Evolutionary conservation across 225 moss, liverwort and hornwort species (phyloP), one percentile per base, ranked within the genome.

Genomic region (Polytrichum formosum): DNA sequence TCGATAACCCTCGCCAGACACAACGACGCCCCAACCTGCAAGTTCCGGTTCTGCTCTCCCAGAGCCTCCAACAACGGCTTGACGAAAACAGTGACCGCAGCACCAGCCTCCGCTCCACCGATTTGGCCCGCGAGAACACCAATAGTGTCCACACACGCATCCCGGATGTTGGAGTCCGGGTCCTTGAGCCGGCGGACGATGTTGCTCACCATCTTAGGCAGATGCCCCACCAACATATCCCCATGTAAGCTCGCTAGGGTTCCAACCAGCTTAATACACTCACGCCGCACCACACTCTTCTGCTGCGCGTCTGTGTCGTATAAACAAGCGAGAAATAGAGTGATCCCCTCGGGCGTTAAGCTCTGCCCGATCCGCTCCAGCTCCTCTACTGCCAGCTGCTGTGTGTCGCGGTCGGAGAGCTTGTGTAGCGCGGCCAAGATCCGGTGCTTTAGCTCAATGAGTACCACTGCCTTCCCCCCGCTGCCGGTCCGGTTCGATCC

Each of bases 341-440:
- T 78, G 62, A 92, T 87, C 0, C 90, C 92, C 53, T 92, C 81
- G 0, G 78, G 72, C 18, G 92, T 88, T 65, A 98, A 65, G 66
- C 81, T 80, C 54, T 82, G 73, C 6, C 87, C 92, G 20, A 90
- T 85, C 16, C 80, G 81, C 74, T 94, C 92, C 29, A 98, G 69
- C 68, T 98, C 97, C 64, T 98, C 94, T 7, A 94, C 73, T 22
- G 90, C 92, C 22, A 91, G 79, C 80, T 98, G 97, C 87, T 98
- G 97, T 0, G 90, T 92, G 58, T 98, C 97, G 17, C 84, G 87
- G 66, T 98, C 85, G 16, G 90, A 92, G 8, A 94, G 79, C 76
- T 92, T 94, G 37, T 94, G 86, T 13, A 98, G 74, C 8, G 85
- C 91, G 26, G 85, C 82, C 63, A 98, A 66, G 74, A 98, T 94